Conservation (phyloP, 495 filamentous ascomycete species). For the Xylaria castorea region DNA sequence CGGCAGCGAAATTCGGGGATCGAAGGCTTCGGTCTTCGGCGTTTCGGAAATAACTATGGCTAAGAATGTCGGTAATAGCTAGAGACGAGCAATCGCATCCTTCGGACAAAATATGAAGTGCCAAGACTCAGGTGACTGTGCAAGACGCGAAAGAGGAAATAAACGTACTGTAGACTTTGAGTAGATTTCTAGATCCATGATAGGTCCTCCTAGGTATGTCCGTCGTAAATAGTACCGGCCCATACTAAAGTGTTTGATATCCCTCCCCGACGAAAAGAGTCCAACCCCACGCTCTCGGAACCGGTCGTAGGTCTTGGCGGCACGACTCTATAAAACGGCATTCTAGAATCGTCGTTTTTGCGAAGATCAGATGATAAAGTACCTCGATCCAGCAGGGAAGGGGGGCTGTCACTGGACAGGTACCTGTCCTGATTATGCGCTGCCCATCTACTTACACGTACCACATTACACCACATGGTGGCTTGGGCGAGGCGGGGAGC, state of each 20-base stretch:
- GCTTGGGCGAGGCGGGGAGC: background rate
- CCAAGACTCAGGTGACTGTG: background rate
- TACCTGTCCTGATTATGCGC: constrained; percentile 2
- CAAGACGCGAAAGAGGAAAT: background rate
- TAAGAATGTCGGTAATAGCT: background rate
- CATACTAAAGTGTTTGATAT: background rate
- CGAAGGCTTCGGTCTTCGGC: constrained; percentile 5
- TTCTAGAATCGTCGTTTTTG: background rate
- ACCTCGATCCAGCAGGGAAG: background rate
- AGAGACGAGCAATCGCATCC: constrained; percentile 4
- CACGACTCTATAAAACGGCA: background rate
- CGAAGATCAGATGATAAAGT: constrained; percentile 2
- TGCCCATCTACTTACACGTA: background rate
- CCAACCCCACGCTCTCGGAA: constrained; percentile 15
- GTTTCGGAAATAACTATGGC: background rate
- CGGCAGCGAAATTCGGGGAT: background rate
- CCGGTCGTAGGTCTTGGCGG: constrained; percentile 10
- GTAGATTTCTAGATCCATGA: background rate
- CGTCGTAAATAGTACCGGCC: constrained; percentile 12
- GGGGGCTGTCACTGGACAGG: background rate
- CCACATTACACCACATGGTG: background rate
- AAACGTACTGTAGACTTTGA: background rate
- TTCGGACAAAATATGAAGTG: background rate
- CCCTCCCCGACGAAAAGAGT: background rate
- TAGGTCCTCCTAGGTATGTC: background rate